Evolutionary conservation across 2,329 filamentous ascomycete species (phyloP), one percentile per base, ranked within the genome.

Genomic region (Aspergillus ustus): DNA sequence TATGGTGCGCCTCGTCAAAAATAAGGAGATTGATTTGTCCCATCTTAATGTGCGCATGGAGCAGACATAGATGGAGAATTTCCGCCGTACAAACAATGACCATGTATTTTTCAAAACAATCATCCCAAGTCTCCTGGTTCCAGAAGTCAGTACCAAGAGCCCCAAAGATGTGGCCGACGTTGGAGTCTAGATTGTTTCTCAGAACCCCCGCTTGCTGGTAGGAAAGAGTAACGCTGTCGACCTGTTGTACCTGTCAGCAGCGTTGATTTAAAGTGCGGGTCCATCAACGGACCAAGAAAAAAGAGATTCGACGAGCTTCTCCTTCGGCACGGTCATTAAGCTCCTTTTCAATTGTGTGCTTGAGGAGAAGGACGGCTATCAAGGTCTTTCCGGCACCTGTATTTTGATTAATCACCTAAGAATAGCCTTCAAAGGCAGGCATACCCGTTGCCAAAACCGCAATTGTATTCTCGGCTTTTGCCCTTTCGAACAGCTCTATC

Each of bases 1-100:
- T 88, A 72, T 98, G 95, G 70, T 99, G 95, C 6, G 93, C 95
- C 77, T 99, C 95, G 70, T 99, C 95, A 67, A 99, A 97, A 62
- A 98, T 88, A 43, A 99, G 82, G 1, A 99, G 84, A 70, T 94
- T 98, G 75, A 98, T 92, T 68, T 91, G 87, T 19, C 86, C 81
- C 80, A 99, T 97, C 9, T 77, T 85, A 62, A 97, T 85, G 75
- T 92, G 96, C 0, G 90, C 89, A 69, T 90, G 90, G 65, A 89
- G 85, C 2, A 99, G 84, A 68, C 90, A 92, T 64, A 91, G 87
- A 40, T 90, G 84, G 4, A 98, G 82, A 3, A 98, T 90, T 69
- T 95, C 93, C 0, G 93, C 93, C 0, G 95, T 98, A 78, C 93
- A 97, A 6, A 98, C 92, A 65, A 98, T 85, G 29, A 93, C 90